phyloP scores from a whole-genome alignment of 2,329 filamentous ascomycete genomes.

The Fusarium coffeatum region DNA sequence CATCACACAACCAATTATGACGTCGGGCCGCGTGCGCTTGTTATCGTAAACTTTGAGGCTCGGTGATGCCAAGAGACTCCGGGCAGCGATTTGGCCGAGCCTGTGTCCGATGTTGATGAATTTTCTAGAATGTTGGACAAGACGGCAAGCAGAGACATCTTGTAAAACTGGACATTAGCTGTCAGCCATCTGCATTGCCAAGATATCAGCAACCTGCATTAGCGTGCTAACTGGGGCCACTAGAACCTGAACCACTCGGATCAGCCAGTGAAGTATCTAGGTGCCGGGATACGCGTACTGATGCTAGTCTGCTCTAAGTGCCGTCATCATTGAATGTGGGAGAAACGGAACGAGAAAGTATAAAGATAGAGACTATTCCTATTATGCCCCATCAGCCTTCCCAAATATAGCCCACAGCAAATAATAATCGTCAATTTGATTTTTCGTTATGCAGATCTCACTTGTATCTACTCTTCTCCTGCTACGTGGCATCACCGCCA shows the following conservation, averaged over 20 bases:
- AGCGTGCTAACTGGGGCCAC: background rate
- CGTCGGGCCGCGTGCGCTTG: background rate
- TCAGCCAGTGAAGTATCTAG: background rate
- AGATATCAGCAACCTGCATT: background rate
- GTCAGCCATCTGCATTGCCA: no score
- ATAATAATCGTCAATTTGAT: no score
- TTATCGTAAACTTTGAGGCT: background rate
- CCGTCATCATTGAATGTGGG: background rate
- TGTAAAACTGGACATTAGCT: background rate
- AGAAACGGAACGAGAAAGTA: background rate
- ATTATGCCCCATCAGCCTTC: background rate
- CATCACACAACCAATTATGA: background rate
- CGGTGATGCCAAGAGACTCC: background rate
- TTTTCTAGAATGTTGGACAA: background rate
- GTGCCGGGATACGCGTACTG: background rate
- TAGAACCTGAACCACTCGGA: background rate
- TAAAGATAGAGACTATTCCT: background rate
- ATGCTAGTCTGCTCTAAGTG: background rate
- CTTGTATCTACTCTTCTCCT: background rate
- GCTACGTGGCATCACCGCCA: background rate
- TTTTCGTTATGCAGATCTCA: background rate
- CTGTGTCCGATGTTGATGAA: background rate
- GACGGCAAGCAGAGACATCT: fast-evolving
- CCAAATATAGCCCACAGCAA: no score
- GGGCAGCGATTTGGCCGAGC: fast-evolving